Percentiles rank a stretch among this genome's conserved stretches.
Conservation (phyloP, 1,139 yeast genomes). For the Yamadazyma dushanensis region DNA sequence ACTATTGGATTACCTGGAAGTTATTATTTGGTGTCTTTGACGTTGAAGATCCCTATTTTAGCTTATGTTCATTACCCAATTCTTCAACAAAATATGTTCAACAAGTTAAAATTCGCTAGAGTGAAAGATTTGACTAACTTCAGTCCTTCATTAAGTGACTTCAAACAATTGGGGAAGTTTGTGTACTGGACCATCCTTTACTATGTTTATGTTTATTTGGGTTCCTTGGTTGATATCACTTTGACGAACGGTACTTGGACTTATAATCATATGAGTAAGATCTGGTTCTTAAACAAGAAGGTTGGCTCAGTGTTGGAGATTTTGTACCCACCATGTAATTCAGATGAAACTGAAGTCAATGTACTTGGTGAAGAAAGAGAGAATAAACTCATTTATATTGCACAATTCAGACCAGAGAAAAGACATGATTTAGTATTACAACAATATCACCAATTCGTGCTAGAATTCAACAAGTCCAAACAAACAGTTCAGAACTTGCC, state of each 20-base stretch:
- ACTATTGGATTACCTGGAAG: constrained; percentile 93
- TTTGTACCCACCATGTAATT: constrained; percentile 87
- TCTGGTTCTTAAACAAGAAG: constrained; percentile 51
- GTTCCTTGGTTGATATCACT: constrained; percentile 64
- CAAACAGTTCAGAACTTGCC: constrained; percentile 31
- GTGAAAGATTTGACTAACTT: constrained; percentile 19
- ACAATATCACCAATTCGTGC: constrained; percentile 59
- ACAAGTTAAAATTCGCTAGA: constrained; percentile 46
- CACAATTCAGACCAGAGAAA: constrained; percentile 96
- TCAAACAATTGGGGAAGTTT: constrained; percentile 44
- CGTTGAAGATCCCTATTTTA: constrained; percentile 69
- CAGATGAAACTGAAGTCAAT: constrained; percentile 36
- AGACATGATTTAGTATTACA: constrained; percentile 71
- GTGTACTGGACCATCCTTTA: constrained; percentile 71
- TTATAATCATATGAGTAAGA: constrained; percentile 59
- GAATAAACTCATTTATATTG: constrained; percentile 69
- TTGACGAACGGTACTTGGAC: constrained; percentile 95
- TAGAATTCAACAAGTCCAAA: constrained; percentile 20
- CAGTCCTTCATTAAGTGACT: constrained; percentile 18
- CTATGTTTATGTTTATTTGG: constrained; percentile 64
- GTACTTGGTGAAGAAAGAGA: constrained; percentile 30
- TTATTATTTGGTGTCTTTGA: constrained; percentile 52
- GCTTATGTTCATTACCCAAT: constrained; percentile 95
- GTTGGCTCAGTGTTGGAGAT: constrained; percentile 36
- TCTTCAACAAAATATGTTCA: constrained; percentile 82